Evolutionary conservation across 345 rosid genomes (phyloP).

Genomic region (Populus davidiana): DNA sequence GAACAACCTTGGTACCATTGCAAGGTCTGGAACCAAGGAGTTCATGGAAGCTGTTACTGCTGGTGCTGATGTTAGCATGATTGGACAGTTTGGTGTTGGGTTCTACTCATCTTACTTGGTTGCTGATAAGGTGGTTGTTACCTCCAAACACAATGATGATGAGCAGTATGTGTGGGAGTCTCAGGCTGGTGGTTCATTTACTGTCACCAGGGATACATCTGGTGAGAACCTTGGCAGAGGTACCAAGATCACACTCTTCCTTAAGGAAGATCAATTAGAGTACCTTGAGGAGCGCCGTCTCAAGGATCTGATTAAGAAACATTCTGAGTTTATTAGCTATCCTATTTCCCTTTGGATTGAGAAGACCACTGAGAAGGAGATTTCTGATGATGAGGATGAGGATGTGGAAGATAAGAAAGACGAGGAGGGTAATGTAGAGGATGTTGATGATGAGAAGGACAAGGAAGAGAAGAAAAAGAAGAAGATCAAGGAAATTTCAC

Average conservation of each 20-base stretch:
- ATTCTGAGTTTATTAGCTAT: slow-evolving; percentile 25
- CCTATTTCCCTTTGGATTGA: slow-evolving; percentile 24
- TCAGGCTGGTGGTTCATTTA: slow-evolving; percentile 5
- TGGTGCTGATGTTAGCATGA: slow-evolving; percentile 9
- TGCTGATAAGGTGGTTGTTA: slow-evolving; percentile 6
- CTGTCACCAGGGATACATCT: slow-evolving; percentile 1
- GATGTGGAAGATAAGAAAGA: slow-evolving; percentile 28
- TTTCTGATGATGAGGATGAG: slow-evolving; percentile 29
- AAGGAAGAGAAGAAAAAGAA: slow-evolving; percentile 24
- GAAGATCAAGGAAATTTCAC: slow-evolving; percentile 26
- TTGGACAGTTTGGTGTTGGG: slow-evolving; percentile 13
- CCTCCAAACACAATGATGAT: slow-evolving; percentile 10
- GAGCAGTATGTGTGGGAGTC: slow-evolving; percentile 10
- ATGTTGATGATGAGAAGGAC: slow-evolving; percentile 30
- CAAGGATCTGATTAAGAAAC: slow-evolving; percentile 24
- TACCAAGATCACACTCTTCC: background rate
- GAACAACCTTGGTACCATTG: slow-evolving; percentile 8
- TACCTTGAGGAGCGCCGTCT: slow-evolving; percentile 11
- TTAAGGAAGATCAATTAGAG: slow-evolving; percentile 9
- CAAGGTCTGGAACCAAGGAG: slow-evolving; percentile 4
- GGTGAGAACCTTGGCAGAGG: slow-evolving; percentile 1
- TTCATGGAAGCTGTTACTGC: slow-evolving; percentile 6
- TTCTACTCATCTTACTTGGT: slow-evolving; percentile 8
- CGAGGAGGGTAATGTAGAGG: slow-evolving; percentile 30
- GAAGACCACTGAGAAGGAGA: slow-evolving; percentile 27